These are phyloP conservation scores for Trypanosoma brucei DNA, from an alignment of 208 protist species.

Conservation along the genomic window DNA sequence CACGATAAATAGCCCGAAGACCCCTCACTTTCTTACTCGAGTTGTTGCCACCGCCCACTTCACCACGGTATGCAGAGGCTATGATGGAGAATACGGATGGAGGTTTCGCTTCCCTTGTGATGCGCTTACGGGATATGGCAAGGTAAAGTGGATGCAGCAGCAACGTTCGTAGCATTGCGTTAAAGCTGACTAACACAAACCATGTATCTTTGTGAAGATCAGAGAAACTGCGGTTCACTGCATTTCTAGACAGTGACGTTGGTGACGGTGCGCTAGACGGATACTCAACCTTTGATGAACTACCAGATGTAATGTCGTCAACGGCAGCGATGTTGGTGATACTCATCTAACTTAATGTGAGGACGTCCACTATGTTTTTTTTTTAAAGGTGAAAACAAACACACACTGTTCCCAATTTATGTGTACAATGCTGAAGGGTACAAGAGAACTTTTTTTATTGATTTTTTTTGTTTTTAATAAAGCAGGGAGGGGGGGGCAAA, in stretches of 20 bases:
- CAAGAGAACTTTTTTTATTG: no score
- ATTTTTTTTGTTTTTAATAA: no score
- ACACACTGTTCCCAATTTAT: no score
- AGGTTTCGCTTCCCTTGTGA: conserved; percentile 52
- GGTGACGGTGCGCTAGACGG: background rate
- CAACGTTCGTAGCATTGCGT: conserved; percentile 61
- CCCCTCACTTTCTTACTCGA: conserved; percentile 47
- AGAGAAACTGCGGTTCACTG: conserved; percentile 69
- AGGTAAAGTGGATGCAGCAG: conserved; percentile 79
- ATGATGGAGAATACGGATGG: conserved; percentile 47
- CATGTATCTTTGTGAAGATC: conserved; percentile 81
- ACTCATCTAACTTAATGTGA: no score
- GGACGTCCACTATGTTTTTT: no score
- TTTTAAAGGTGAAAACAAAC: no score
- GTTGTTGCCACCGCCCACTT: conserved; percentile 10
- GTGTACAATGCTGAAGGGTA: no score
- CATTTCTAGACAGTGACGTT: conserved; percentile 41
- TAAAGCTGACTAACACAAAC: conserved; percentile 57
- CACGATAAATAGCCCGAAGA: conserved; percentile 64
- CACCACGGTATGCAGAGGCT: conserved; percentile 48
- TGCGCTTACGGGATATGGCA: conserved; percentile 71
- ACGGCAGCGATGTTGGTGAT: no score
- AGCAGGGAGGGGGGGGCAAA: no score
- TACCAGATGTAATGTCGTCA: background rate
- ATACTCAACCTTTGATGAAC: conserved; percentile 3